Conservation (phyloP, 2,329 filamentous ascomycete genomes). For the Aspergillus sp. region DNA sequence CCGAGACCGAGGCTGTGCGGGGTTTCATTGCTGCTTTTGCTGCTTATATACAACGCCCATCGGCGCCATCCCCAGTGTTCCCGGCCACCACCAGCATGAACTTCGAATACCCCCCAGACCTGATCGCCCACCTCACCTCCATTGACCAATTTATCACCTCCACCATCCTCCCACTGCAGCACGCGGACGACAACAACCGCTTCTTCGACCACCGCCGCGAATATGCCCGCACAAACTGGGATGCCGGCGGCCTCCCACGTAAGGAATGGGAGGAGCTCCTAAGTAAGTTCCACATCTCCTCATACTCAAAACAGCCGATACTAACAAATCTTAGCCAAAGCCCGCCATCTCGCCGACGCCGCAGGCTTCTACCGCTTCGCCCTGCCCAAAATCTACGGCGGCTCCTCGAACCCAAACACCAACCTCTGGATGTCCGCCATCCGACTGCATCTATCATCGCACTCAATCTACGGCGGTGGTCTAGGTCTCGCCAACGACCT, state of each 20-base stretch:
- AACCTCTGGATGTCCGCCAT: conserved; percentile 66
- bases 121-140: conserved; percentile 49
- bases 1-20: not conserved
- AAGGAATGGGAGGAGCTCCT: conserved; percentile 58
- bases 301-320: not conserved
- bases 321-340: conserved; percentile 31
- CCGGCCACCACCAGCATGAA: conserved; percentile 42
- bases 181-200: conserved; percentile 58
- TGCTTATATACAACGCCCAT: not conserved
- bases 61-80: not conserved
- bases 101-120: conserved; percentile 55
- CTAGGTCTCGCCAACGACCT: conserved; percentile 63
- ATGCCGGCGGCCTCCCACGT: conserved; percentile 55
- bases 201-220: conserved; percentile 68
- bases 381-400: conserved; percentile 57
- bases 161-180: conserved; percentile 45
- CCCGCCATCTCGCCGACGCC: conserved; percentile 53
- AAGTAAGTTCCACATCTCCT: not conserved
- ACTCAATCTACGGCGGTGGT: conserved; percentile 43
- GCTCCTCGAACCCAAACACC: conserved; percentile 40
- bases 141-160: conserved; percentile 59
- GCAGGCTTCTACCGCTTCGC: conserved; percentile 63
- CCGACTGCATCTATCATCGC: conserved; percentile 58
- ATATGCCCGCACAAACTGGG: conserved; percentile 62
- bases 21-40: not conserved